Evolutionary conservation across 2,329 filamentous ascomycete species (phyloP), one percentile per base, ranked within the genome.

Genomic region (Cyclaneusma minus): DNA sequence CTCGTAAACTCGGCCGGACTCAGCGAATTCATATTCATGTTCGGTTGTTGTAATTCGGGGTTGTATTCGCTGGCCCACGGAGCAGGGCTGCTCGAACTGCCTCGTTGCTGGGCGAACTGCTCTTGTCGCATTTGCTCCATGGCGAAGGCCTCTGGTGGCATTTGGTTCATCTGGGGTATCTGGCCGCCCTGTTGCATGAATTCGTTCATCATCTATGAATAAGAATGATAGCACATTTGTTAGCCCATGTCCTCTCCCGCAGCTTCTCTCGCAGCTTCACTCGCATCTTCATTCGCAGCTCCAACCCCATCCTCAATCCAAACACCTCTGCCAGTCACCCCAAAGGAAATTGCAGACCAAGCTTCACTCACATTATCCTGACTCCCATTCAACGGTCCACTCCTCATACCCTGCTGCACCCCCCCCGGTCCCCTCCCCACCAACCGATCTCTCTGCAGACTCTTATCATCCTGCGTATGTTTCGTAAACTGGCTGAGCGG

Each of bases 401-500:
- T 85, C 36, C 83, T 68, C 60, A 92, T 85, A 43, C 79, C 70
- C 48, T 80, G 77, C 43, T 80, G 64, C 44, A 77, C 60, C 6
- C 68, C 74, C 22, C 67, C 71, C 1, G 80, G 76, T 1, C 72
- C 74, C 38, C 76, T 63, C 35, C 81, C 82, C 33, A 81, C 74
- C 34, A 95, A 62, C 32, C 89, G 72, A 53, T 98, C 89, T 44
- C 85, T 68, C 56, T 95, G 89, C 31, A 95, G 61, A 31, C 81
- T 89, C 56, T 85, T 92, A 60, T 98, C 89, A 64, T 92, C 83
- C 48, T 91, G 81, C 30, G 89, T 82, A 54, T 94, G 85, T 56
- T 98, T 98, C 37, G 85, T 83, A 52, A 98, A 92, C 62, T 95
- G 89, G 49, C 82, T 87, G 44, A 98, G 73, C 31, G 91, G 89